Base-by-base conservation (phyloP, 768 basidiomycete genomes). In the Lactifluus rugatus region DNA sequence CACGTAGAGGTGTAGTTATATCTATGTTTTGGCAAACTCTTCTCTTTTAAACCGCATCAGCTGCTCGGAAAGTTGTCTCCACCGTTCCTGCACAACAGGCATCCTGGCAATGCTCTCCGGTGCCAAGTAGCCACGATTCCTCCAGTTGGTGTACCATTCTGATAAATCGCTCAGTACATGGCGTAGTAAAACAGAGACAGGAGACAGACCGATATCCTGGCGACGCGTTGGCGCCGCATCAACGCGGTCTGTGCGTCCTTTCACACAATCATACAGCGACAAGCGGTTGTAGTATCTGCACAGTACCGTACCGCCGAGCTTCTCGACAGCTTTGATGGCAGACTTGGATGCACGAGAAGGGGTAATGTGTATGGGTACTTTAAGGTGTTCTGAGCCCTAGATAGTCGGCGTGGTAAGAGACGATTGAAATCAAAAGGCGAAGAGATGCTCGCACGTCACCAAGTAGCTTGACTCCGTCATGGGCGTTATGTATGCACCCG, bases 241-340 rank as follows among this genome's bases (percentile, higher is more conserved):
- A 56, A 78, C 72, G 54, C 84, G 80, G 67, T 93, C 88, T 19
- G 77, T 81, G 31, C 82, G 78, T 5, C 83, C 84, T 63, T 87
- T 82, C 61, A 91, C 70, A 61, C 82, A 86, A 65, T 93, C 89
- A 37, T 83, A 81, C 48, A 98, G 79, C 0, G 89, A 85, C 34
- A 96, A 78, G 19, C 79, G 71, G 71, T 98, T 98, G 74, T 95
- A 93, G 70, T 89, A 95, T 67, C 90, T 87, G 74, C 93, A 93
- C 47, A 87, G 82, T 36, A 97, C 82, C 48, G 81, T 81, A 25
- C 95, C 95, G 23, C 93, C 92, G 10, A 75, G 77, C 17, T 75
- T 74, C 69, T 97, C 91, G 54, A 99, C 83, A 0, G 93, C 89
- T 52, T 78, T 69, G 56, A 97, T 90, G 10, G 96, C 94, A 48